Percentiles rank a stretch among this genome's conserved stretches.
phyloP scores from a whole-genome alignment of 352 stramenopile genomes.

The Aphanomyces euteiches region DNA sequence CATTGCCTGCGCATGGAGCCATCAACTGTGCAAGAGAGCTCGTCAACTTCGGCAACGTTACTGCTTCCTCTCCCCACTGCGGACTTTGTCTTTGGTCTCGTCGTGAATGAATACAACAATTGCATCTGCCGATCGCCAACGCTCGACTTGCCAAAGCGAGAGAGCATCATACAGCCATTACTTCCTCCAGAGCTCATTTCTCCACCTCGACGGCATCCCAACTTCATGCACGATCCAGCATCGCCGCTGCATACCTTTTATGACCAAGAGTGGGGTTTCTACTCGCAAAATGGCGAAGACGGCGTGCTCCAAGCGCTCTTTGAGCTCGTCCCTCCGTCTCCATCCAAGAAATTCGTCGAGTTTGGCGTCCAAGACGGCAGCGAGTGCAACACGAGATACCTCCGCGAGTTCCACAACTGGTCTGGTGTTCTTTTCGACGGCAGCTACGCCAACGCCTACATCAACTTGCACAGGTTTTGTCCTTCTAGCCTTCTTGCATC shows the following conservation, averaged over 20 bases:
- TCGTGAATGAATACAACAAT: constrained; percentile 52
- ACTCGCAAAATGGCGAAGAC: constrained; percentile 71
- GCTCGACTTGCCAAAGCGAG: constrained; percentile 21
- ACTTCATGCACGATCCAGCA: constrained; percentile 16
- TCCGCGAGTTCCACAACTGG: constrained; percentile 50
- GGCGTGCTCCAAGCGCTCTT: constrained; percentile 62
- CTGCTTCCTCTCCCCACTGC: constrained; percentile 23
- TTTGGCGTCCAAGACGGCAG: constrained; percentile 55
- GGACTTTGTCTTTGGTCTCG: constrained; percentile 42
- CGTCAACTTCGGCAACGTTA: no score
- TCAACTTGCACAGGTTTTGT: constrained; percentile 44
- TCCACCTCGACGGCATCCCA: constrained; percentile 30
- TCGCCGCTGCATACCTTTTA: constrained; percentile 34
- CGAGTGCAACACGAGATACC: constrained; percentile 61
- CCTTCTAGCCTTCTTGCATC: not conserved
- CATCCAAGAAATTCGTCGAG: constrained; percentile 50
- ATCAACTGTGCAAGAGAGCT: no score
- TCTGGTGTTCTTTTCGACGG: constrained; percentile 61
- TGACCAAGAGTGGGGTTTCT: constrained; percentile 59
- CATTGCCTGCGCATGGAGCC: no score
- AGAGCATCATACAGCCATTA: not conserved
- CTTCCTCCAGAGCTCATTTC: constrained; percentile 34
- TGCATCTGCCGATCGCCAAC: constrained; percentile 33
- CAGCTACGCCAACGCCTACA: constrained; percentile 39
- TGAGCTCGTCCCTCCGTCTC: constrained; percentile 40